Evolutionary conservation across 2,329 filamentous ascomycete genomes (phyloP).

Genomic region (Aciculosporium take): DNA sequence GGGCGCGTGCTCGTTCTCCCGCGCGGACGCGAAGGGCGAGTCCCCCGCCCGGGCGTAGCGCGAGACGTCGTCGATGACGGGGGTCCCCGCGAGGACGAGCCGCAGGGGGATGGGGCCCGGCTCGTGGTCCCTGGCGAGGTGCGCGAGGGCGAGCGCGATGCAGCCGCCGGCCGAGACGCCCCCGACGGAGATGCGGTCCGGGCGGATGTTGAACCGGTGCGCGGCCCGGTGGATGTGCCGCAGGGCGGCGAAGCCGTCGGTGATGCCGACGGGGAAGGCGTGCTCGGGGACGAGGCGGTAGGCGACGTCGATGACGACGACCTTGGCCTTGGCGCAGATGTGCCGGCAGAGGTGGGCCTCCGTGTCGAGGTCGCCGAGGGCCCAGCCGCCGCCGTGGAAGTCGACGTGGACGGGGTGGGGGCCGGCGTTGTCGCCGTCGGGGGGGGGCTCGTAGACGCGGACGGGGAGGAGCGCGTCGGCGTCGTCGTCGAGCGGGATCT

Average conservation of each 20-base stretch:
- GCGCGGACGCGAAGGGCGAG: conserved; percentile 26
- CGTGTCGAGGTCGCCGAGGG: conserved; percentile 33
- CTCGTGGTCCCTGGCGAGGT: conserved; percentile 24
- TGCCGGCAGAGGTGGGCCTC: conserved; percentile 35
- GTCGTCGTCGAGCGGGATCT: conserved; percentile 19
- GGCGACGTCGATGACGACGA: conserved; percentile 34
- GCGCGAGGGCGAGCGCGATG: conserved; percentile 23
- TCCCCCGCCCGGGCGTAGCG: conserved; percentile 20
- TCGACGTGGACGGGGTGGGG: conserved; percentile 34
- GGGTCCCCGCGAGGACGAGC: conserved; percentile 25
- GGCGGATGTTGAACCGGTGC: conserved; percentile 22
- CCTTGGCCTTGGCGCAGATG: conserved; percentile 27
- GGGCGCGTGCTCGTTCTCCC: conserved; percentile 26
- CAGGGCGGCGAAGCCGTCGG: conserved; percentile 34
- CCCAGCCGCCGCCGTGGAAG: conserved; percentile 36
- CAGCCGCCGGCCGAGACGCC: conserved; percentile 31
- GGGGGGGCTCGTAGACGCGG: conserved; percentile 29
- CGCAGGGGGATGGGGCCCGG: conserved; percentile 19
- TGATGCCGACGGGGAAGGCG: conserved; percentile 31
- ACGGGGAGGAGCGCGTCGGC: conserved; percentile 16
- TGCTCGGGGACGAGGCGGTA: conserved; percentile 38
- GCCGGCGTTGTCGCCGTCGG: conserved; percentile 27
- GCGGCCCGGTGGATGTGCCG: conserved; percentile 23
- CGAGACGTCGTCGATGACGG: conserved; percentile 26
- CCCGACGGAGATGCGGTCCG: conserved; percentile 26